Conservation (phyloP, 768 basidiomycete genomes). For the Pleurotus sapidus region DNA sequence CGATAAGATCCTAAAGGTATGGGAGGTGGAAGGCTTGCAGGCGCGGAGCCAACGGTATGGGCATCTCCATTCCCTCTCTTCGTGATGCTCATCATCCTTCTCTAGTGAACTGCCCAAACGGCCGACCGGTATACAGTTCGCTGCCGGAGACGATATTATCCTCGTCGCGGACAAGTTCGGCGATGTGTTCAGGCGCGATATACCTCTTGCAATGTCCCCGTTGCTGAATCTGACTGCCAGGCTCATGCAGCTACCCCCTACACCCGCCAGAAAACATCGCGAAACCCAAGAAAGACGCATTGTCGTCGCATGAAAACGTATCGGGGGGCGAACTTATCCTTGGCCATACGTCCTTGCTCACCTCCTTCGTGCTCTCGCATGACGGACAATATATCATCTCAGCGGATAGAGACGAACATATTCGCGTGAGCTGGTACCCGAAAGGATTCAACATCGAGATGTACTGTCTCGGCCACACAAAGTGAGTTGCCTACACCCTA, state of each 20-base stretch:
- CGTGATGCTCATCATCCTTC: constrained; percentile 3
- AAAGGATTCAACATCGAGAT: constrained; percentile 82
- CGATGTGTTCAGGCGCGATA: constrained; percentile 76
- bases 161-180: constrained; percentile 94
- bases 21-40: constrained; percentile 56
- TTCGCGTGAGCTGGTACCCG: constrained; percentile 89
- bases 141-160: constrained; percentile 58
- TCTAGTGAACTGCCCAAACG: constrained; percentile 81
- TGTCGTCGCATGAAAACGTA: constrained; percentile 65
- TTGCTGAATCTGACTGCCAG: background rate
- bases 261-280: constrained; percentile 29
- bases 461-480: constrained; percentile 82
- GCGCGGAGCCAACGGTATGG: constrained; percentile 62
- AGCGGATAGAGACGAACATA: constrained; percentile 94
- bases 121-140: constrained; percentile 68
- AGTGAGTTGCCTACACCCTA: constrained; percentile 41
- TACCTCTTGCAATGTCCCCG: background rate
- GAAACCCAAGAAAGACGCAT: constrained; percentile 32
- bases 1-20: constrained; percentile 80
- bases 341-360: constrained; percentile 89
- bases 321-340: constrained; percentile 70
- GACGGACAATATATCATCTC: constrained; percentile 80
- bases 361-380: constrained; percentile 60
- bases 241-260: constrained; percentile 56
- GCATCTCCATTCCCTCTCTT: background rate